These are phyloP conservation scores for Dissophora ornata DNA, from an alignment of 192 early-diverging fungal species.

Conservation along the genomic window DNA sequence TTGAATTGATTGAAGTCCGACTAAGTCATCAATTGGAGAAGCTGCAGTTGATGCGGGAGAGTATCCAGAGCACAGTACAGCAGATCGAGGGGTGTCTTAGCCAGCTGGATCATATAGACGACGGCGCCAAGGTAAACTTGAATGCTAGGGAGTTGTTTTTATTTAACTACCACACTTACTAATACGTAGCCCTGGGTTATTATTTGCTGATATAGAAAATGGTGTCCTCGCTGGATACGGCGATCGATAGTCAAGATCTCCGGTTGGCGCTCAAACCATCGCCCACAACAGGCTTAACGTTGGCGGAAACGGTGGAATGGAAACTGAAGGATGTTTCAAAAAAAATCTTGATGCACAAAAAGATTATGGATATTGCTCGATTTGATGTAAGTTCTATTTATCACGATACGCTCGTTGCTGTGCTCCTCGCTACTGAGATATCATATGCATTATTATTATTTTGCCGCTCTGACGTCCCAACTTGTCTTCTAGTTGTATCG, in stretches of 20 bases:
- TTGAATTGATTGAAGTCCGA: slow-evolving; percentile 27
- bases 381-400: slow-evolving; percentile 24
- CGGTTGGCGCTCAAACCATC: slow-evolving; percentile 31
- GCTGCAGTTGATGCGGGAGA: slow-evolving; percentile 2
- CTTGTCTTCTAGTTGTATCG: slow-evolving; percentile 17
- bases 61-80: slow-evolving; percentile 8
- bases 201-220: slow-evolving; percentile 7
- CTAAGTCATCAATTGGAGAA: slow-evolving; percentile 17
- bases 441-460: neutral
- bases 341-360: slow-evolving; percentile 14
- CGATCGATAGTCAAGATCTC: slow-evolving; percentile 37
- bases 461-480: neutral
- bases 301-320: slow-evolving; percentile 18
- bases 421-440: neutral
- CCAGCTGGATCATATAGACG: slow-evolving; percentile 25
- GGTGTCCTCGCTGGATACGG: slow-evolving; percentile 17
- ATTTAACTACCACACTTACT: no score
- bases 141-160: neutral
- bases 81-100: slow-evolving; percentile 22
- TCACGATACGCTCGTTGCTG: no score
- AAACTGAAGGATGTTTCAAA: slow-evolving; percentile 37
- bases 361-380: slow-evolving; percentile 25
- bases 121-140: slow-evolving; percentile 34
- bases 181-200: neutral
- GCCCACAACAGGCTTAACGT: slow-evolving; percentile 17